phyloP scores from a whole-genome alignment of 441 rosid species.

The Populus hybrid region DNA sequence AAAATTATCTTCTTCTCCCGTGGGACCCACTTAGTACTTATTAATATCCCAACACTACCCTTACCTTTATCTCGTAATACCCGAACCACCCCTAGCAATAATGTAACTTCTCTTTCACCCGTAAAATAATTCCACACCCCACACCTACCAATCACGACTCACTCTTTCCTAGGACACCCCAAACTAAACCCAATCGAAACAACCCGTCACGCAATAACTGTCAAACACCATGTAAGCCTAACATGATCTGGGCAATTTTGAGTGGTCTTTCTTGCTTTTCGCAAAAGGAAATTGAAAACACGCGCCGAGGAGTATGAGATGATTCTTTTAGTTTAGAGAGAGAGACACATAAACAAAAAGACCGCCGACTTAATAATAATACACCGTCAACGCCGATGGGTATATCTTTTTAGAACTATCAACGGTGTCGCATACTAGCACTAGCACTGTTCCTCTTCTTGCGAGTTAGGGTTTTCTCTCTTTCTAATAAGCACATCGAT shows the following conservation, averaged over 20 bases:
- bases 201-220: not conserved
- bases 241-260: not conserved
- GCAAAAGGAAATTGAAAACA: constrained; percentile 40
- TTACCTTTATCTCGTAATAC: not conserved
- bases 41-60: not conserved
- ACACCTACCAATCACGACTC: not conserved
- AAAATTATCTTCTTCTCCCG: not conserved
- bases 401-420: not conserved
- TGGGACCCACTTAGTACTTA: not conserved
- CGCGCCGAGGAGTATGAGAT: not conserved
- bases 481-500: not conserved
- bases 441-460: constrained; percentile 22
- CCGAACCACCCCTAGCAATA: not conserved
- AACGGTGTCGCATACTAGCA: constrained; percentile 34
- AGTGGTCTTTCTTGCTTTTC: constrained; percentile 39
- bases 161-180: not conserved
- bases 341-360: not conserved
- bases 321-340: not conserved
- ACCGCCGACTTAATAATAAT: constrained; percentile 42
- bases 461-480: constrained; percentile 48
- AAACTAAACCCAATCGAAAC: not conserved
- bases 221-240: not conserved
- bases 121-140: not conserved
- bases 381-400: constrained; percentile 27
- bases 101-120: not conserved